Evolutionary conservation across 75 land plant species (phyloP), one percentile per base, ranked within the genome.

Genomic region (Pinus tabuliformis): DNA sequence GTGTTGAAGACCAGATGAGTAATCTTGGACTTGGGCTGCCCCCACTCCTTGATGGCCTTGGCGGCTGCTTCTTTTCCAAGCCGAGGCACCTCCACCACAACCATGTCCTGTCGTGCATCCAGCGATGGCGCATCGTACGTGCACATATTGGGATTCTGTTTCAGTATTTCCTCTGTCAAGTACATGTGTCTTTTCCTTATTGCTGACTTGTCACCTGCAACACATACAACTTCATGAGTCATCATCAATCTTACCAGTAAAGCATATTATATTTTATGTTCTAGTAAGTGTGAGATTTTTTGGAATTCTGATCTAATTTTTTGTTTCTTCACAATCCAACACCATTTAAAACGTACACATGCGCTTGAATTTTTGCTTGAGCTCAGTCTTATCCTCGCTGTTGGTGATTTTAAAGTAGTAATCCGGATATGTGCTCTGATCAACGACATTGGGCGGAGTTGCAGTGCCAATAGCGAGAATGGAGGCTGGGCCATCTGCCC

Each of bases 351-450:
- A 78, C 81, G 77, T 74, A 87, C 89, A 87, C 75, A 83, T 83
- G 18, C 86, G 56, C 22, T 76, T 61, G 78, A 84, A 87, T 58
- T 81, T 80, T 60, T 86, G 76, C 78, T 86, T 85, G 75, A 89
- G 88, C 58, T 86, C 81, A 36, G 80, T 77, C 73, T 73, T 83
- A 74, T 89, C 74, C 72, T 79, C 87, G 79, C 83, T 80, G 45
- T 90, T 87, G 72, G 91, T 89, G 78, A 84, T 78, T 12, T 76
- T 28, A 78, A 86, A 89, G 81, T 80, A 89, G 77, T 72, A 84
- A 52, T 87, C 92, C 9, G 85, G 85, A 72, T 82, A 84, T 0
- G 76, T 76, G 65, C 73, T 75, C 80, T 83, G 89, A 30, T 71
- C 70, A 39, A 83, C 74, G 56, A 7, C 75, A 58, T 77, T 81